These are phyloP conservation scores for Sporothrix curviconia DNA, from an alignment of 2,329 filamentous ascomycete genomes.

Conservation along the genomic window DNA sequence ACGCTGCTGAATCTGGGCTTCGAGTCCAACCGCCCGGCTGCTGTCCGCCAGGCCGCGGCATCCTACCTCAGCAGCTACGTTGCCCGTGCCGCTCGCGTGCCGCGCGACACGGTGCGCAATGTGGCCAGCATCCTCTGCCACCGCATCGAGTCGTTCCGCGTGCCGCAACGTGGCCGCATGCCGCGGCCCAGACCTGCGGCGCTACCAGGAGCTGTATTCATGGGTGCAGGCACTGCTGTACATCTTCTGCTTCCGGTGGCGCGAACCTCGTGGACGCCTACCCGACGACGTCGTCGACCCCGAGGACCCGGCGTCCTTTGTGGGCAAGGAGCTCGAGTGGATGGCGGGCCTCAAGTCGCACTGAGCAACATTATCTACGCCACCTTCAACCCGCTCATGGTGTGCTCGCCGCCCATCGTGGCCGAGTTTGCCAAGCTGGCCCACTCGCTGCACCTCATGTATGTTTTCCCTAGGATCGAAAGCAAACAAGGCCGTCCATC, in stretches of 20 bases:
- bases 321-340: conserved; percentile 72
- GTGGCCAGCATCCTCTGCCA: conserved; percentile 74
- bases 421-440: conserved; percentile 85
- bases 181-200: conserved; percentile 75
- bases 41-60: conserved; percentile 75
- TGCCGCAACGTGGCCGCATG: conserved; percentile 64
- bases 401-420: conserved; percentile 86
- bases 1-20: conserved; percentile 68
- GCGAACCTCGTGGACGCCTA: conserved; percentile 68
- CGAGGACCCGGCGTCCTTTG: conserved; percentile 54
- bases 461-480: conserved; percentile 81
- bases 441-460: conserved; percentile 79
- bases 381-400: conserved; percentile 87
- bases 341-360: conserved; percentile 65
- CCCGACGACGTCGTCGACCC: conserved; percentile 55
- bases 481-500: conserved; percentile 83
- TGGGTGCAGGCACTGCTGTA: conserved; percentile 86
- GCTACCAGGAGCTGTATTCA: conserved; percentile 79
- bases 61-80: conserved; percentile 94
- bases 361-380: conserved; percentile 76
- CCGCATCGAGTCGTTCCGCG: conserved; percentile 72
- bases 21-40: conserved; percentile 61
- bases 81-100: conserved; percentile 77
- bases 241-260: conserved; percentile 97
- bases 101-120: conserved; percentile 66